Evolutionary conservation across 164 flowering plant species (phyloP).

Genomic region (Berberis vulgaris): DNA sequence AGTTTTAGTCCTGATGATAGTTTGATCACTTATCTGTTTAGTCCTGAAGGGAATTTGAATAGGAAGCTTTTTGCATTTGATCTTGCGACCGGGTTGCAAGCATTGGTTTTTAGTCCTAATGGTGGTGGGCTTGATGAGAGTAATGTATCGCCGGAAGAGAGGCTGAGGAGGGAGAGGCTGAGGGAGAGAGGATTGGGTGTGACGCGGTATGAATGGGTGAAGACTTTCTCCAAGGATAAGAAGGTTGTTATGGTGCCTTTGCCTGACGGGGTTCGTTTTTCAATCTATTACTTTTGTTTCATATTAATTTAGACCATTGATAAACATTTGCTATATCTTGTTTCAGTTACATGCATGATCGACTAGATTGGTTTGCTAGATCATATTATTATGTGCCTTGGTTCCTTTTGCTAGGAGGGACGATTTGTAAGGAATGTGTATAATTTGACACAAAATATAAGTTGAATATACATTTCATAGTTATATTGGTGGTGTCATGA

Average conservation of each 20-base stretch:
- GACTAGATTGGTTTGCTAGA: no score
- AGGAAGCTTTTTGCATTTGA: conserved; percentile 65
- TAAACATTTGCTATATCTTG: neutral
- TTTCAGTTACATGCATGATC: no score
- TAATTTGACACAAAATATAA: no score
- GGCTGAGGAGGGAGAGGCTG: conserved; percentile 76
- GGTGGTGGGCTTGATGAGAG: conserved; percentile 90
- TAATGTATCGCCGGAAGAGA: conserved; percentile 79
- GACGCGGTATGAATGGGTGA: conserved; percentile 91
- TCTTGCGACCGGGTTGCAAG: conserved; percentile 39
- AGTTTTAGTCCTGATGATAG: conserved; percentile 4
- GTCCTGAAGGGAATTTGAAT: conserved; percentile 66
- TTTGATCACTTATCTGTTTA: conserved; percentile 41
- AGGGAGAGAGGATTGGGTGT: conserved; percentile 95
- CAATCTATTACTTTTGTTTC: no score
- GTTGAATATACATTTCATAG: no score
- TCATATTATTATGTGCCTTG: no score
- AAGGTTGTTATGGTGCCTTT: conserved; percentile 76
- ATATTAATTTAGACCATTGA: neutral
- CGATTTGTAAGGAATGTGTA: no score
- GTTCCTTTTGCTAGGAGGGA: no score
- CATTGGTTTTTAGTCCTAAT: conserved; percentile 68
- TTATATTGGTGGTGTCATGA: no score
- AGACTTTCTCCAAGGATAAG: conserved; percentile 36
- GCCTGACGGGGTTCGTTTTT: conserved; percentile 79